Evolutionary conservation across 768 basidiomycete genomes (phyloP), one percentile per base, ranked within the genome.

Genomic region (Mycena rosella): DNA sequence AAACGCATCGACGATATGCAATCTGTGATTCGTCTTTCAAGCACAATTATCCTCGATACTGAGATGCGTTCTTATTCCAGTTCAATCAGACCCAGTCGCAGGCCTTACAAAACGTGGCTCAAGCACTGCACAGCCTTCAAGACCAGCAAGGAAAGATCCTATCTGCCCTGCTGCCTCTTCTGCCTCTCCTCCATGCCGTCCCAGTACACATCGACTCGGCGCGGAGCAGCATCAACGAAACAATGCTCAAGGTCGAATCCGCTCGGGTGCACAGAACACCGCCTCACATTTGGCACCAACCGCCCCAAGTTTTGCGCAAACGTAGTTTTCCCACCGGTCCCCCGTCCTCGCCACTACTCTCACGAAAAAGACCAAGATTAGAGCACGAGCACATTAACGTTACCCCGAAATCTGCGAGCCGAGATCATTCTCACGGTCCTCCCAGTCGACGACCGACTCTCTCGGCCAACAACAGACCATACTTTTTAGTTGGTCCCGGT

Each of bases 101-200:
- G 65, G 69, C 77, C 54, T 77, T 90, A 27, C 88, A 89, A 74
- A 82, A 82, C 18, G 87, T 91, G 60, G 79, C 81, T 2, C 86
- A 88, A 72, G 81, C 84, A 14, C 79, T 92, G 56, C 89, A 89
- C 67, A 83, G 83, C 2, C 75, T 92, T 26, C 89, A 91, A 70
- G 85, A 88, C 24, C 91, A 91, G 68, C 89, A 91, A 74, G 81
- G 78, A 22, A 82, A 84, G 15, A 83, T 91, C 0, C 75, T 92
- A 2, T 74, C 86, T 26, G 79, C 87, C 14, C 77, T 93, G 2
- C 67, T 86, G 0, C 89, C 92, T 9, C 76, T 93, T 18, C 76
- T 90, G 3, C 90, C 91, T 29, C 78, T 90, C 5, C 65, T 92
- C 2, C 89, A 91, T 65, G 79, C 87, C 11, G 69, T 92, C 22